Conservation (phyloP, 108 stramenopile genomes). For the Discostella stelligeroides region DNA sequence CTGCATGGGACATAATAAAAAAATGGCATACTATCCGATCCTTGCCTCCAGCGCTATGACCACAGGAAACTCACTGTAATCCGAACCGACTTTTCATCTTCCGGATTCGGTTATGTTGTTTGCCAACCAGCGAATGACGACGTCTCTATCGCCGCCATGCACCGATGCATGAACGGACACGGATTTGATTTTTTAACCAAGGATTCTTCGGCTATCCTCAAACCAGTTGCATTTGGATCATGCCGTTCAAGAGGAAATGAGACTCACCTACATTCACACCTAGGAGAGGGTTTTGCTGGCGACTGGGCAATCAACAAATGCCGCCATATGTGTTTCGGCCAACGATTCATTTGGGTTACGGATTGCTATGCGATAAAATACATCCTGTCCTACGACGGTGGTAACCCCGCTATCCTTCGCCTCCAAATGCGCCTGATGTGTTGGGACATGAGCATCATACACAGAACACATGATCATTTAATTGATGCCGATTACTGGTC, state of each 20-base stretch:
- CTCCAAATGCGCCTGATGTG: slow-evolving; percentile 4
- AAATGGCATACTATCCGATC: slow-evolving; percentile 7
- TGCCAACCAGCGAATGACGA: slow-evolving; percentile 5
- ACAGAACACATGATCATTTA: neutral
- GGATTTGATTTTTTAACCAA: neutral
- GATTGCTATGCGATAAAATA: too few species aligned
- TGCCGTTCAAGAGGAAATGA: slow-evolving; percentile 3
- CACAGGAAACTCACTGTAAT: neutral
- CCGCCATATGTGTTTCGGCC: too few species aligned
- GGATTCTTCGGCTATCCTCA: neutral
- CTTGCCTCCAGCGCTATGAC: slow-evolving; percentile 9
- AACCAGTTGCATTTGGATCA: slow-evolving; percentile 21
- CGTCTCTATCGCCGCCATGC: neutral
- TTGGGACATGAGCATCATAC: neutral
- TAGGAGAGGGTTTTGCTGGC: too few species aligned
- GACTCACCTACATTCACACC: too few species aligned
- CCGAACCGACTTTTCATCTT: neutral
- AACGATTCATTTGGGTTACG: too few species aligned
- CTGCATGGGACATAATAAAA: neutral
- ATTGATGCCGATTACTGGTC: neutral
- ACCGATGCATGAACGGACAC: too few species aligned
- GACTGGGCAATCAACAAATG: too few species aligned
- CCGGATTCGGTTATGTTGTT: slow-evolving; percentile 4
- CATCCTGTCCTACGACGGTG: neutral
- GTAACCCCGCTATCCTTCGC: too few species aligned